phyloP scores from a whole-genome alignment of 441 rosid genomes.

The Jatropha podagrica region DNA sequence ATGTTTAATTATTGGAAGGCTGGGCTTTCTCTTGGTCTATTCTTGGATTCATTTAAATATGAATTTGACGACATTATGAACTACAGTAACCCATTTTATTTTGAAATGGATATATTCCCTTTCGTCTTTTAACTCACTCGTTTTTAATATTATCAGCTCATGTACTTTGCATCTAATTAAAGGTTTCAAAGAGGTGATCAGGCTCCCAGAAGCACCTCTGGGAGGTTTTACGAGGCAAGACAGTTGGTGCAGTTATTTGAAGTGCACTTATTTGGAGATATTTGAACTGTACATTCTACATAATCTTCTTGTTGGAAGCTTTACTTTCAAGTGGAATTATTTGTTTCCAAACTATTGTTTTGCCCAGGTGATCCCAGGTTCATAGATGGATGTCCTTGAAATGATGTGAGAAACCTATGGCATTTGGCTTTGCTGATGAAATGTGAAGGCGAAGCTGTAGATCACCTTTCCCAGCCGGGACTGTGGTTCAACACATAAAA shows the following conservation, averaged over 20 bases:
- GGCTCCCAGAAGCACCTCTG: background rate
- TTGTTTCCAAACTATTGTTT: background rate
- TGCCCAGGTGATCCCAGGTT: background rate
- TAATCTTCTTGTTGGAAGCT: background rate
- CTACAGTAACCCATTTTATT: conserved; percentile 24
- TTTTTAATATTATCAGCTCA: conserved; percentile 3
- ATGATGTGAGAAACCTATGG: background rate
- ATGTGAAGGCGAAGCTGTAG: background rate
- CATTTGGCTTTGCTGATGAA: background rate
- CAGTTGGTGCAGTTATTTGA: background rate
- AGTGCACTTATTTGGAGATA: background rate
- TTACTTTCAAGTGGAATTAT: background rate
- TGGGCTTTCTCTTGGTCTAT: conserved; percentile 84
- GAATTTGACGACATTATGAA: conserved; percentile 35
- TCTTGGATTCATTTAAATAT: conserved; percentile 92
- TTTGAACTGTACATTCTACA: background rate
- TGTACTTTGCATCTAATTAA: background rate
- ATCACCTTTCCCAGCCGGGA: background rate
- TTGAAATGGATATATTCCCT: conserved; percentile 35
- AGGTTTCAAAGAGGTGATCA: background rate
- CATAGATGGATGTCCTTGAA: background rate
- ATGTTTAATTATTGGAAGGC: conserved; percentile 90
- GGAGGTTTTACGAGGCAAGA: background rate
- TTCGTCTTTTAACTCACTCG: conserved; percentile 24
- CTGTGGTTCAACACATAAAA: background rate